phyloP scores from a whole-genome alignment of 345 rosid genomes.

The Passiflora organensis region DNA sequence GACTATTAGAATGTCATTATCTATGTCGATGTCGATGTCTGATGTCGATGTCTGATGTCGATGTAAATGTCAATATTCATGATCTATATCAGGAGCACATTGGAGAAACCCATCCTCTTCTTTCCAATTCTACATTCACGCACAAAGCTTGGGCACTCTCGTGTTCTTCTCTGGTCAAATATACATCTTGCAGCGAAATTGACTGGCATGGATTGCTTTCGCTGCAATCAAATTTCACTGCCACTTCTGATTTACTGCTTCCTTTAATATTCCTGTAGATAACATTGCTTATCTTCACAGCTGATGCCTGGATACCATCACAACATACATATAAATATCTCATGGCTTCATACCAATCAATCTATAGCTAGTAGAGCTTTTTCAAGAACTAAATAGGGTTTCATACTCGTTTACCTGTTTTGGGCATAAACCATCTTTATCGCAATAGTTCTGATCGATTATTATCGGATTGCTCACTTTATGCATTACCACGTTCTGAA shows the following conservation, averaged over 20 bases:
- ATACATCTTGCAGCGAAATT: slow-evolving; percentile 49
- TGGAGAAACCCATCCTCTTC: slow-evolving; percentile 42
- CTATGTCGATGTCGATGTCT: too few species aligned
- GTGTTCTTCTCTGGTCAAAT: slow-evolving; percentile 17
- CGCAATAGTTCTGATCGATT: slow-evolving; percentile 80
- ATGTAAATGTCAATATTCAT: too few species aligned
- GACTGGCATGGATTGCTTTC: slow-evolving; percentile 46
- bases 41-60: too few species aligned
- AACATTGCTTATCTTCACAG: slow-evolving; percentile 70
- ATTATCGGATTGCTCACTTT: slow-evolving; percentile 82
- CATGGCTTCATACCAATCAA: too few species aligned
- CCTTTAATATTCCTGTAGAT: slow-evolving; percentile 66
- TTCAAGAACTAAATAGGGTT: not conserved
- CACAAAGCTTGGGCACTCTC: slow-evolving; percentile 54
- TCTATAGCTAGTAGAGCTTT: too few species aligned
- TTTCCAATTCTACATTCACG: slow-evolving; percentile 34
- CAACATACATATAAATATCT: not conserved
- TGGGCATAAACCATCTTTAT: slow-evolving; percentile 39
- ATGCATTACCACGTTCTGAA: slow-evolving; percentile 51
- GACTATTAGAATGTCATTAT: too few species aligned
- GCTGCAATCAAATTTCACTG: slow-evolving; percentile 65
- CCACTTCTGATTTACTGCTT: slow-evolving; percentile 60
- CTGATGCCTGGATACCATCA: slow-evolving; percentile 47
- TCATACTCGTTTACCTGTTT: slow-evolving; percentile 44
- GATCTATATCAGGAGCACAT: slow-evolving; percentile 32